A percentile compares a stretch with the other conserved stretches of the same genome.
Conservation (phyloP, 2,329 filamentous ascomycete species). For the Lasiodiplodia theobromae region DNA sequence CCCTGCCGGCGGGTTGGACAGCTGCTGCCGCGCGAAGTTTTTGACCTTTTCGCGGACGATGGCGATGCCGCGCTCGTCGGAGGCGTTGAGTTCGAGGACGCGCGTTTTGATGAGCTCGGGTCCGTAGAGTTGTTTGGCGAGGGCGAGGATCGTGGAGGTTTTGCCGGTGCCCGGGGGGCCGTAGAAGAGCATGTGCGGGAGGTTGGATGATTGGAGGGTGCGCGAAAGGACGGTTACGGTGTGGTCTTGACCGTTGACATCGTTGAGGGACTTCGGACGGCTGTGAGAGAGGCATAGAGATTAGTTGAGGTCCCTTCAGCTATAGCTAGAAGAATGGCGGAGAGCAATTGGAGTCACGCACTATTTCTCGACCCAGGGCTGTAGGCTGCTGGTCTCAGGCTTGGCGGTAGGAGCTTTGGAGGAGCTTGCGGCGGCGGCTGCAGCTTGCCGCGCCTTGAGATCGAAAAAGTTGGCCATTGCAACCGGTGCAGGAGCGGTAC, state of each 20-base stretch:
- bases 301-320: too few relatives aligned
- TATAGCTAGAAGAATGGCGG: not conserved
- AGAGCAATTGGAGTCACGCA: slow-evolving; percentile 49
- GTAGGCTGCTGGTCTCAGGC: slow-evolving; percentile 70
- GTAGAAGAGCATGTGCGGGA: slow-evolving; percentile 99
- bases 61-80: slow-evolving; percentile 95
- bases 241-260: slow-evolving; percentile 97
- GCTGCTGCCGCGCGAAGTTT: slow-evolving; percentile 94
- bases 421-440: slow-evolving; percentile 71
- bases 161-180: slow-evolving; percentile 97
- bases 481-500: not conserved
- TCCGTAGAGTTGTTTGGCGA: slow-evolving; percentile 96
- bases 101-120: slow-evolving; percentile 91
- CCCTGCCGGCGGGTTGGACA: slow-evolving; percentile 76
- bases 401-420: slow-evolving; percentile 69
- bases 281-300: slow-evolving; percentile 57
- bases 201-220: slow-evolving; percentile 94
- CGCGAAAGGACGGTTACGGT: slow-evolving; percentile 91
- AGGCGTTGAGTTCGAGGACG: slow-evolving; percentile 98
- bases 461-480: slow-evolving; percentile 93
- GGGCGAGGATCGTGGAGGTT: slow-evolving; percentile 94
- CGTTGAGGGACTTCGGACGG: slow-evolving; percentile 89
- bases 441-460: slow-evolving; percentile 83
- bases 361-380: slow-evolving; percentile 99
- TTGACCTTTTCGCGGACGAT: slow-evolving; percentile 99